These are phyloP conservation scores for Claviceps sp. DNA, from an alignment of 2,329 filamentous ascomycete species.

Conservation along the genomic window DNA sequence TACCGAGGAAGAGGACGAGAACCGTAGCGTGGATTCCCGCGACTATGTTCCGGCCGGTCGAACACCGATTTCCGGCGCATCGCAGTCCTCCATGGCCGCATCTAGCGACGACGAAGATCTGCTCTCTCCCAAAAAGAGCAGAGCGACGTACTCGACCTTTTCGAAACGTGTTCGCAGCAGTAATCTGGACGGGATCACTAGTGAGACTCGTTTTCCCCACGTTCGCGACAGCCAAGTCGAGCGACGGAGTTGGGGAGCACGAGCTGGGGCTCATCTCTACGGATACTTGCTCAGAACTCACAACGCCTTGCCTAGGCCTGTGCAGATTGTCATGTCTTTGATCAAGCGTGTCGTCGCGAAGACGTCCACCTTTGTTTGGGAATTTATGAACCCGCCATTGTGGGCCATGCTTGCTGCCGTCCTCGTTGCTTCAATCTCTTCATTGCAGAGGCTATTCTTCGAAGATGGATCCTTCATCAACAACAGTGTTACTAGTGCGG, in stretches of 20 bases:
- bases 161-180: constrained; percentile 14
- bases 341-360: constrained; percentile 24
- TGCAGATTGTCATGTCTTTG: constrained; percentile 22
- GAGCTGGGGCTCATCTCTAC: constrained; percentile 14
- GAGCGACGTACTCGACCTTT: constrained; percentile 12
- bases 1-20: constrained; percentile 24
- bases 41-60: constrained; percentile 41
- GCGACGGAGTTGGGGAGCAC: constrained; percentile 15
- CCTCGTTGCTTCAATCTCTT: constrained; percentile 74
- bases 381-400: constrained; percentile 95
- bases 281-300: constrained; percentile 16
- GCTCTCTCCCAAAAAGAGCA: constrained; percentile 18
- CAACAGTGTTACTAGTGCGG: constrained; percentile 82
- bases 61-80: constrained; percentile 38
- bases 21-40: constrained; percentile 28
- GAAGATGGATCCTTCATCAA: constrained; percentile 76
- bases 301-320: constrained; percentile 26
- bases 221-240: constrained; percentile 33
- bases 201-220: constrained; percentile 51
- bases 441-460: constrained; percentile 77
- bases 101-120: constrained; percentile 33
- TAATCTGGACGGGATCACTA: constrained; percentile 19
- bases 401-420: constrained; percentile 96
- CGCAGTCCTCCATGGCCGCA: constrained; percentile 33
- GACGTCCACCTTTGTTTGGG: constrained; percentile 58